Evolutionary conservation across 345 rosid genomes (phyloP), one percentile per base, ranked within the genome.

Genomic region (Psidium friedrichsthalianum): DNA sequence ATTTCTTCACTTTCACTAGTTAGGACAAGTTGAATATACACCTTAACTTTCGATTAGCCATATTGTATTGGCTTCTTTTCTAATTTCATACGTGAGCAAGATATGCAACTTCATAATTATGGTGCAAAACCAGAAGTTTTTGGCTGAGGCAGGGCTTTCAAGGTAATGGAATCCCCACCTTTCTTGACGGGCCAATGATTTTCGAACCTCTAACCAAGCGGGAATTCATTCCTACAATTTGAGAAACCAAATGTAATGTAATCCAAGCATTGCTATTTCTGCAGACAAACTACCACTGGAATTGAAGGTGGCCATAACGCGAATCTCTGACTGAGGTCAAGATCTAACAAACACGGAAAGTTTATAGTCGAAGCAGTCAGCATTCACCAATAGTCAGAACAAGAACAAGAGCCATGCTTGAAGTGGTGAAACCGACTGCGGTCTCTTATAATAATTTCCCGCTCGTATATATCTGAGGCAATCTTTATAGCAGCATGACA

Each of bases 351-450:
- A 69, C 47, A 18, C 24, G 6, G 78, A 69, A 69, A 69, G 12
- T 69, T 16, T 32, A 14, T 2, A 29, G 42, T 61, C 15, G 74
- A 61, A 61, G 74, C 74, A 15, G 22, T 15, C 78, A 69, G 78
- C 78, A 69, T 36, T 95, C 92, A 96, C 98, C 99, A 94, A 86
- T 90, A 93, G 87, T 93, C 95, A 64, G 90, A 92, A 87, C 99
- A 96, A 87, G 99, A 95, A 88, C 98, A 95, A 5, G 92, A 92
- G 58, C 97, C 97, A 82, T 90, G 87, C 57, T 87, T 91, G 89
- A 96, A 96, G 81, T 89, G 89, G 89, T 96, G 98, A 88, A 96
- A 96, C 49, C 98, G 93, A 84, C 94, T 93, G n/a, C 96, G 93
- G 82, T 95, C 99, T 88, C 99, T 92, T 69, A 94, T 89, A 40